A percentile compares a stretch with the other conserved stretches of the same genome.
Evolutionary conservation across 768 basidiomycete species (phyloP).

Genomic region (Suillus subaureus): DNA sequence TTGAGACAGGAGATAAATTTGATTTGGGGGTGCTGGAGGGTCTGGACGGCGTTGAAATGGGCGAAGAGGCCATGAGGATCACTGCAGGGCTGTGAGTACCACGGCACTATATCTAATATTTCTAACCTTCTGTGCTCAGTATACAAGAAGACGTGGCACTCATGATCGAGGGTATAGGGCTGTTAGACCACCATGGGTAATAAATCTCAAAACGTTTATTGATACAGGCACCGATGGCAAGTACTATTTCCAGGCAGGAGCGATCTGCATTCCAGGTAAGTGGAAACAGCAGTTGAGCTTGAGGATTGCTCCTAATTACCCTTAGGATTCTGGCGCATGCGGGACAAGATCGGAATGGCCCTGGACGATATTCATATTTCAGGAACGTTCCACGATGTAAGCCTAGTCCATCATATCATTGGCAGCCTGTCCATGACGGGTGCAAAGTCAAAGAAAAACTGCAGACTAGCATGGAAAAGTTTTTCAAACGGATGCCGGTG

Average conservation of each 20-base stretch:
- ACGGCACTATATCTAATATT: not conserved
- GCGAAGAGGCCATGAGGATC: constrained; percentile 60
- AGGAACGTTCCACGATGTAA: constrained; percentile 75
- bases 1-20: constrained; percentile 50
- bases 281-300: constrained; percentile 6
- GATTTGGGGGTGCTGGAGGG: constrained; percentile 42
- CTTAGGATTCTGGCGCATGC: constrained; percentile 73
- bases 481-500: constrained; percentile 65
- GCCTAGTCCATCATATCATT: constrained; percentile 21
- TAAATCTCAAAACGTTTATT: constrained; percentile 9
- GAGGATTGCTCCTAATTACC: not conserved
- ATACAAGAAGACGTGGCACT: constrained; percentile 60
- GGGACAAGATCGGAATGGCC: constrained; percentile 74
- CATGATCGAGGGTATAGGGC: constrained; percentile 56
- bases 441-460: constrained; percentile 59
- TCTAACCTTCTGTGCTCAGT: constrained; percentile 28
- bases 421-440: not conserved
- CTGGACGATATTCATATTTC: constrained; percentile 72
- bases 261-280: constrained; percentile 64
- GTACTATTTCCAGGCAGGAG: constrained; percentile 77
- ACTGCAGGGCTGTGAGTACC: constrained; percentile 59
- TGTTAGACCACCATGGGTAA: constrained; percentile 11
- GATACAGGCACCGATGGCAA: constrained; percentile 60
- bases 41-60: constrained; percentile 25
- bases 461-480: constrained; percentile 65